These are phyloP conservation scores for Viola pubescens DNA, from an alignment of 441 rosid genomes.

Conservation along the genomic window DNA sequence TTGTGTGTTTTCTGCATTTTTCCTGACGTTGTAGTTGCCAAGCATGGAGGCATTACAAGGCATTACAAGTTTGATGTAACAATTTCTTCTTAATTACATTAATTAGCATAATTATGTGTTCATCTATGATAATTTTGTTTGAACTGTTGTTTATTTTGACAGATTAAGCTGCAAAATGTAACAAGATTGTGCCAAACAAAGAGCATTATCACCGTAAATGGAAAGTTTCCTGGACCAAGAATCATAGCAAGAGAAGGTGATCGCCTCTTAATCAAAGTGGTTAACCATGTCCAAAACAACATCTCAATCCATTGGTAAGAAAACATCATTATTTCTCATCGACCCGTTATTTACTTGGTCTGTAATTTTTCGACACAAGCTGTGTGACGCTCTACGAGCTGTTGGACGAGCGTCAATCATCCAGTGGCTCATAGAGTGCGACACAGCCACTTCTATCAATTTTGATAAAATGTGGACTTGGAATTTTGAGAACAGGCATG, in stretches of 20 bases:
- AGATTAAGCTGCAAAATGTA: slow-evolving; percentile 35
- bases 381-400: not conserved
- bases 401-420: no score
- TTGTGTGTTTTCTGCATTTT: slow-evolving; percentile 21
- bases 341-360: not conserved
- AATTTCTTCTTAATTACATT: not conserved
- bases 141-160: slow-evolving; percentile 4
- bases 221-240: slow-evolving; percentile 42
- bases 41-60: slow-evolving; percentile 36
- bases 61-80: slow-evolving; percentile 41
- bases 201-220: slow-evolving; percentile 40
- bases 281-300: slow-evolving; percentile 30
- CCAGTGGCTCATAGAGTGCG: no score
- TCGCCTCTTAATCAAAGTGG: slow-evolving; percentile 34
- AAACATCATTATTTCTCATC: no score
- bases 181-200: slow-evolving; percentile 41
- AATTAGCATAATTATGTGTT: not conserved
- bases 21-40: slow-evolving; percentile 19
- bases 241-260: slow-evolving; percentile 42
- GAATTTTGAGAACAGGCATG: slow-evolving; percentile 38
- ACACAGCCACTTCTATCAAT: not conserved
- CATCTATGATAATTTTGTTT: not conserved
- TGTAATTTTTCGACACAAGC: not conserved
- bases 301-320: slow-evolving; percentile 43
- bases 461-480: not conserved